Percentiles rank a stretch among this genome's conserved stretches.
Evolutionary conservation across 148 eudicot genomes (phyloP).

Genomic region (Drosera capensis): DNA sequence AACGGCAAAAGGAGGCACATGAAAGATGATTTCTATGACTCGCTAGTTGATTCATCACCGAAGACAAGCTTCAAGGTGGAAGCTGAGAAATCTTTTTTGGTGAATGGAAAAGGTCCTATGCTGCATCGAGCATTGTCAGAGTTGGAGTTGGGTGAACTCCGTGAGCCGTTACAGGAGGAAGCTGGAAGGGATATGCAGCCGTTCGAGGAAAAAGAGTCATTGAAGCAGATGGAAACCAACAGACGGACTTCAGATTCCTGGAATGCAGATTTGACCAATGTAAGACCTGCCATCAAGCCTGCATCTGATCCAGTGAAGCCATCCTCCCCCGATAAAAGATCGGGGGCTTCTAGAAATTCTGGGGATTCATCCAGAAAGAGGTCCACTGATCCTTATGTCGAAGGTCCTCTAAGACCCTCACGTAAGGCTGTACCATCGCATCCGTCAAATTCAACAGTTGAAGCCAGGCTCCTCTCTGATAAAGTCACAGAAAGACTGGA

Average conservation of each 20-base stretch:
- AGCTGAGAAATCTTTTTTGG: constrained; percentile 21
- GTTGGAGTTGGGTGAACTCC: constrained; percentile 87
- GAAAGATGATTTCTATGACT: constrained; percentile 18
- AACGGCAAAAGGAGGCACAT: constrained; percentile 20
- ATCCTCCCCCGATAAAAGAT: constrained; percentile 13
- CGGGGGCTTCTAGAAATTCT: constrained; percentile 8
- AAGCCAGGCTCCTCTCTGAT: constrained; percentile 16
- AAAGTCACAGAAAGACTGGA: constrained; percentile 31
- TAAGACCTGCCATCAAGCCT: constrained; percentile 30
- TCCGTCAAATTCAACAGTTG: constrained; percentile 20
- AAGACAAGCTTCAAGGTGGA: constrained; percentile 20
- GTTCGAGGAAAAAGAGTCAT: constrained; percentile 53
- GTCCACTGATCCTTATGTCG: constrained; percentile 25
- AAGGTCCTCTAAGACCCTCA: constrained; percentile 25
- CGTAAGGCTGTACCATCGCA: constrained; percentile 15
- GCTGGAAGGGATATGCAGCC: constrained; percentile 22
- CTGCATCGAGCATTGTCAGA: constrained; percentile 71
- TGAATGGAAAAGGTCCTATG: constrained; percentile 19
- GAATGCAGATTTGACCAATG: constrained; percentile 32
- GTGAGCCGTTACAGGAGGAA: constrained; percentile 53
- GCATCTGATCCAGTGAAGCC: constrained; percentile 20
- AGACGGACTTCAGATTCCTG: constrained; percentile 29
- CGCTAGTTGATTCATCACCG: constrained; percentile 13
- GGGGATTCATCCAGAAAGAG: constrained; percentile 17
- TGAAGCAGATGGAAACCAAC: constrained; percentile 40